Evolutionary conservation across 371 early-diverging fungal species (phyloP), one percentile per base, ranked within the genome.

Genomic region (Caulochytrium protostelioides): DNA sequence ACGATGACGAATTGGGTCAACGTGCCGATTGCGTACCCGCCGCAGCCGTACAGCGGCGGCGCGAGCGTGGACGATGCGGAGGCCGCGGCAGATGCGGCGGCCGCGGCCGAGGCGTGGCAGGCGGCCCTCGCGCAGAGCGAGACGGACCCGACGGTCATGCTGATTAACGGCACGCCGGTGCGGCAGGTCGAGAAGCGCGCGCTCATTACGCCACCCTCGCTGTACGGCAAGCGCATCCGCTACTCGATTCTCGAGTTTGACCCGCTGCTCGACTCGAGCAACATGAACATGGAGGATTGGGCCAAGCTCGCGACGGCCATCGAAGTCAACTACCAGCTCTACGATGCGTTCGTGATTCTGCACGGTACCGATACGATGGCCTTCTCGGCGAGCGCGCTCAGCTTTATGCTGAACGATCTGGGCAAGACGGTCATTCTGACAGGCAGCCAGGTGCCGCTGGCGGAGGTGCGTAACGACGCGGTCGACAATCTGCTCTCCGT

Each of bases 351-450:
- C 41, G 73, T 92, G 37, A 76, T 95, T 6, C 54, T 92, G 16
- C 92, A 91, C 38, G 92, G 75, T 28, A 90, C 90, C 0, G 90
- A 90, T 52, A 56, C 57, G 9, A 52, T 50, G 52, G 45, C 52
- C 0, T 57, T 56, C 40, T 55, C 61, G 4, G 61, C 65, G 7
- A 76, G 81, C 41, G 92, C 92, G 0, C 64, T 97, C 28, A 81
- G 82, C 36, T 97, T 94, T 46, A 76, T 97, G 79, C 59, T 97
- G 34, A 89, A 97, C 46, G 76, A 86, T 35, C 59, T 97, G 24
- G 94, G 91, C 21, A 94, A 94, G 52, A 81, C 94, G 4, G 94
- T 97, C 17, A 91, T 97, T 41, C 57, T 97, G 28, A 97, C 91
- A 0, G 97, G 97, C 5, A 87, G 91, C 2, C 94, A 94, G 50